Evolutionary conservation across 192 early-diverging fungal genomes (phyloP).

Genomic region (Mortierella hygrophila): DNA sequence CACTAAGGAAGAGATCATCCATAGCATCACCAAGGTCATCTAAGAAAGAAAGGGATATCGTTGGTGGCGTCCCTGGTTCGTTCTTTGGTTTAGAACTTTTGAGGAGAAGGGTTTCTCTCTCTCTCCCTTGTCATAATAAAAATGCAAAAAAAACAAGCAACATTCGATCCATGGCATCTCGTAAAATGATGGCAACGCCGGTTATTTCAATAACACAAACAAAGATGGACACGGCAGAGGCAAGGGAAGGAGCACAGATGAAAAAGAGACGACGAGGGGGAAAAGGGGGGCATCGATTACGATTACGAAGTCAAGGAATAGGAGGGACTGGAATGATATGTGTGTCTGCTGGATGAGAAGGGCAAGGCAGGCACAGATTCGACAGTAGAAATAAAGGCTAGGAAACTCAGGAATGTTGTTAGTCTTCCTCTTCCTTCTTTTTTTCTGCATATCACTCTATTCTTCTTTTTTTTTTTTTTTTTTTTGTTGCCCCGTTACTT

Average conservation of each 20-base stretch:
- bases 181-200: no score
- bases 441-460: neutral
- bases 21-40: conserved; percentile 80
- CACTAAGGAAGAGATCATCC: conserved; percentile 92
- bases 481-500: neutral
- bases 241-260: no score
- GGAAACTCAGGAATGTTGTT: neutral
- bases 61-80: neutral
- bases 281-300: no score
- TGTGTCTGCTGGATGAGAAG: neutral
- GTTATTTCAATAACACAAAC: no score
- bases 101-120: neutral
- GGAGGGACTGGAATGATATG: neutral
- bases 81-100: neutral
- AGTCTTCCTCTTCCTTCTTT: neutral
- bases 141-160: no score
- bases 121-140: neutral
- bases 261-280: no score
- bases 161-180: no score
- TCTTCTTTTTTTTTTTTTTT: neutral
- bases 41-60: neutral
- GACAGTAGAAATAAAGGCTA: neutral
- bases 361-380: neutral
- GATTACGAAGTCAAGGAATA: neutral
- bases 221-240: no score